A percentile compares a stretch with the other conserved stretches of the same genome.
phyloP scores from a whole-genome alignment of 139 green algal species.

The Coelastrella sp. region DNA sequence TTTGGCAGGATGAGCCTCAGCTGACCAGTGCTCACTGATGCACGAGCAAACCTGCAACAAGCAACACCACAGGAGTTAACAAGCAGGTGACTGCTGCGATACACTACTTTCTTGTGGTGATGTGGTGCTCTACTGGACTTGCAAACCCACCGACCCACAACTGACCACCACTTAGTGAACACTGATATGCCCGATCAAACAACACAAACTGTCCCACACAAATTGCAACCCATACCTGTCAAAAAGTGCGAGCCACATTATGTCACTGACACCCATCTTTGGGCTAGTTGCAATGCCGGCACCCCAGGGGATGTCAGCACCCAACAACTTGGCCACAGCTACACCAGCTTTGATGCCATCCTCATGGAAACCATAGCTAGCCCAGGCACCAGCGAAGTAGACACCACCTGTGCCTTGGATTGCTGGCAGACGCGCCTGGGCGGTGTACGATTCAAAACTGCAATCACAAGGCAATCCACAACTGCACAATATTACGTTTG shows the following conservation, averaged over 20 bases:
- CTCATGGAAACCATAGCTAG: slow-evolving; percentile 97
- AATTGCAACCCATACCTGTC: slow-evolving; percentile 13
- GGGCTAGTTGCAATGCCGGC: slow-evolving; percentile 63
- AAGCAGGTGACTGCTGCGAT: neutral
- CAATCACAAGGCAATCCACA: neutral
- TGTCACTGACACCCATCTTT: slow-evolving; percentile 67
- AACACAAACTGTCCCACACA: no score
- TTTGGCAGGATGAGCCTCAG: slow-evolving; percentile 90
- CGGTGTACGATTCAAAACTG: slow-evolving; percentile 66
- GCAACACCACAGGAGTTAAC: neutral
- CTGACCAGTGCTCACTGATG: slow-evolving; percentile 68
- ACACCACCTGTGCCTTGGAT: slow-evolving; percentile 69
- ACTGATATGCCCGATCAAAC: no score
- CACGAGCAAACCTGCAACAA: slow-evolving; percentile 66
- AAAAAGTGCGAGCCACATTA: slow-evolving; percentile 51
- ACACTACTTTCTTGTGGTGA: no score
- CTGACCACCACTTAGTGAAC: no score
- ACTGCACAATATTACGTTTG: no score
- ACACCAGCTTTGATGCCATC: slow-evolving; percentile 91
- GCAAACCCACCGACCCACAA: no score
- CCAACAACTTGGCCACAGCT: slow-evolving; percentile 64
- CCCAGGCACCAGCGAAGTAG: slow-evolving; percentile 85
- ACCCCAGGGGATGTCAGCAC: slow-evolving; percentile 70
- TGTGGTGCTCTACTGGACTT: no score
- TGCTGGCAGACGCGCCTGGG: slow-evolving; percentile 67